These are phyloP conservation scores for Acrocalymma vagum DNA, from an alignment of 2,329 filamentous ascomycete species.

Conservation along the genomic window DNA sequence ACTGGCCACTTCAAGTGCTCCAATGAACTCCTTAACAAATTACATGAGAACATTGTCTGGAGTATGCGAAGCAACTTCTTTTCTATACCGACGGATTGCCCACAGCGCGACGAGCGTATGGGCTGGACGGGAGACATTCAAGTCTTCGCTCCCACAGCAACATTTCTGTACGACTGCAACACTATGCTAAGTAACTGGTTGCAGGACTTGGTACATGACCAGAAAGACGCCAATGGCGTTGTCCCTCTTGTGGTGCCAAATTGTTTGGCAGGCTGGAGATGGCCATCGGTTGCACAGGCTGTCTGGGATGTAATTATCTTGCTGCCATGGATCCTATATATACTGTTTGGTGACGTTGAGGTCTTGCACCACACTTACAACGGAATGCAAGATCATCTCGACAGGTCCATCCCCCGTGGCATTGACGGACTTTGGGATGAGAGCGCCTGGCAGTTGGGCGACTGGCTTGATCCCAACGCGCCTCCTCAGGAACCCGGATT, in stretches of 20 bases:
- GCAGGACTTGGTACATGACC: conserved; percentile 49
- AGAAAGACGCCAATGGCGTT: conserved; percentile 39
- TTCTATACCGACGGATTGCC: conserved; percentile 52
- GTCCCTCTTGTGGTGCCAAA: conserved; percentile 26
- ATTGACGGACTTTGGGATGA: too few relatives aligned
- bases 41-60: conserved; percentile 64
- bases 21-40: conserved; percentile 58
- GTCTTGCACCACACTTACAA: too few relatives aligned
- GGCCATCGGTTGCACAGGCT: too few relatives aligned
- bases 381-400: too few relatives aligned
- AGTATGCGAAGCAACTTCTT: conserved; percentile 66
- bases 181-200: conserved; percentile 59
- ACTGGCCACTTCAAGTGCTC: conserved; percentile 62
- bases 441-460: too few relatives aligned
- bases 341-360: too few relatives aligned
- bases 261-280: too few relatives aligned
- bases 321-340: too few relatives aligned
- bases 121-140: conserved; percentile 63
- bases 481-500: too few relatives aligned
- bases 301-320: too few relatives aligned
- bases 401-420: too few relatives aligned
- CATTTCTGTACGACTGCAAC: conserved; percentile 61
- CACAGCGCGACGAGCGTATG: conserved; percentile 63
- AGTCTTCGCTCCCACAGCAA: conserved; percentile 59
- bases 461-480: conserved; percentile 18